Evolutionary conservation across 371 early-diverging fungal species (phyloP).

Genomic region (Apophysomyces variabilis): DNA sequence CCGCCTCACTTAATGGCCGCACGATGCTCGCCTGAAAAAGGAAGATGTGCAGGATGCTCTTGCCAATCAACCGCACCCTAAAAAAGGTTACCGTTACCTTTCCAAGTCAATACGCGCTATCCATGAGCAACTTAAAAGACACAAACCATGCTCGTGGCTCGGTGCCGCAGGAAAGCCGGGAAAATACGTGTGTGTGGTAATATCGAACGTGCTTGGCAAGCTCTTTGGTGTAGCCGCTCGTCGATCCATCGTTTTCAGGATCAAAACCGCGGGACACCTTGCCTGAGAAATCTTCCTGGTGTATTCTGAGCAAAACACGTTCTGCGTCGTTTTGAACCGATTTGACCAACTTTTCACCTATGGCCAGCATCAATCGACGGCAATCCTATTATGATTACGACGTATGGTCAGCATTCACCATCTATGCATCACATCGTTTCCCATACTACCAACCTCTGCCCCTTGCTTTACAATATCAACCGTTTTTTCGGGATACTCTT

Average conservation of each 20-base stretch:
- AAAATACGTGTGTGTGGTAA: slow-evolving; percentile 58
- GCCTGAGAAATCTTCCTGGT: slow-evolving; percentile 64
- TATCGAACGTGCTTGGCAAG: slow-evolving; percentile 59
- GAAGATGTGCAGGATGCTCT: slow-evolving; percentile 58
- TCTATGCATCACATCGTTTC: neutral
- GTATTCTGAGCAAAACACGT: slow-evolving; percentile 59
- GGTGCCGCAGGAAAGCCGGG: slow-evolving; percentile 63
- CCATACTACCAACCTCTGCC: slow-evolving; percentile 39
- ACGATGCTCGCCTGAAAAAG: slow-evolving; percentile 65
- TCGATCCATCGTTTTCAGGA: slow-evolving; percentile 24
- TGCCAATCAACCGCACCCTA: slow-evolving; percentile 56
- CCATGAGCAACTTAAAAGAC: neutral
- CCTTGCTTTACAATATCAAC: slow-evolving; percentile 51
- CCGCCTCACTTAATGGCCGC: slow-evolving; percentile 64
- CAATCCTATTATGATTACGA: slow-evolving; percentile 42
- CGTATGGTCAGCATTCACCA: neutral
- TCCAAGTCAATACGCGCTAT: neutral
- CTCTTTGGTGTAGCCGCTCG: slow-evolving; percentile 60
- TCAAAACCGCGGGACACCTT: slow-evolving; percentile 28
- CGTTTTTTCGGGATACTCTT: slow-evolving; percentile 57
- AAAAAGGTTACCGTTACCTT: neutral
- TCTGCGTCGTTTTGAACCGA: slow-evolving; percentile 59
- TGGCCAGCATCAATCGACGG: slow-evolving; percentile 52
- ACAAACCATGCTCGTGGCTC: slow-evolving; percentile 63
- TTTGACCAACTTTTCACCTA: slow-evolving; percentile 54